Conservation (phyloP, 2,329 filamentous ascomycete genomes). For the Gaeumannomyces tritici region DNA sequence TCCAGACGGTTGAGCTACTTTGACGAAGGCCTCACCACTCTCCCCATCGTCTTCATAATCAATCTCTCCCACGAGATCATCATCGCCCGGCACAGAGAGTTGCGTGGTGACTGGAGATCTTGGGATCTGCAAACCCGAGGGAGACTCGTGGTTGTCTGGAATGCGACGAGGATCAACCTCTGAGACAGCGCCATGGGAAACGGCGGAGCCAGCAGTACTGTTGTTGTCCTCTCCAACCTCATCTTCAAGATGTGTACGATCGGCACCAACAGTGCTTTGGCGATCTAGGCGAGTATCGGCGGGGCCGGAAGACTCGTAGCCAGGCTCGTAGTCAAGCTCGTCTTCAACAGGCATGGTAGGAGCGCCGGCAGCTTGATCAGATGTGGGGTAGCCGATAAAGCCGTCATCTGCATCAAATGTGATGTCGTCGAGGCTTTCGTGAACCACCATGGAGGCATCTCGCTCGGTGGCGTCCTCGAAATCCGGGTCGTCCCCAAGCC, state of each 20-base stretch:
- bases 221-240: background rate
- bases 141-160: background rate
- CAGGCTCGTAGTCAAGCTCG: background rate
- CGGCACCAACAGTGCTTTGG: background rate
- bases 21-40: background rate
- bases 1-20: too few relatives aligned
- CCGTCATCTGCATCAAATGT: background rate
- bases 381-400: background rate
- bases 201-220: too few relatives aligned
- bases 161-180: background rate
- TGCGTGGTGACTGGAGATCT: background rate
- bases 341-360: background rate
- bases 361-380: background rate
- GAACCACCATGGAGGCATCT: background rate
- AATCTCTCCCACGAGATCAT: background rate
- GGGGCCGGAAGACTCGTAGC: background rate
- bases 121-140: background rate
- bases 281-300: background rate
- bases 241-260: background rate
- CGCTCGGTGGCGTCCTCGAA: background rate
- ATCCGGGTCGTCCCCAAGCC: background rate
- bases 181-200: background rate
- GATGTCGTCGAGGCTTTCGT: background rate
- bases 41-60: background rate
- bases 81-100: background rate